Evolutionary conservation across 108 stramenopile genomes (phyloP).

Genomic region (Conticribra weissflogii): DNA sequence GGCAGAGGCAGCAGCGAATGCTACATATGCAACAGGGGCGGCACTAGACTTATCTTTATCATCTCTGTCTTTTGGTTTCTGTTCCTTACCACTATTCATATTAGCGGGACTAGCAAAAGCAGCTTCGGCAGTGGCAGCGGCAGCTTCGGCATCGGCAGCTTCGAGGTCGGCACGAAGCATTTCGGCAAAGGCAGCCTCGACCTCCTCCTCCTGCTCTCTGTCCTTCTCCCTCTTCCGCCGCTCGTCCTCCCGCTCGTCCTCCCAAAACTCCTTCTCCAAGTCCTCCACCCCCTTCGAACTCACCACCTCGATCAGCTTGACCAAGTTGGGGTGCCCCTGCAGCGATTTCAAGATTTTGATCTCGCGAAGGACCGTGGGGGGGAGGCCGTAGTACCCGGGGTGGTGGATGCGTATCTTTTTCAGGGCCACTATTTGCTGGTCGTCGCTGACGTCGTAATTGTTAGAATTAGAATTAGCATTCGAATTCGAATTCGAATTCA

Average conservation of each 20-base stretch:
- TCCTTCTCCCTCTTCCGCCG: constrained; percentile 26
- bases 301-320: constrained; percentile 83
- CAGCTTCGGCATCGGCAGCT: not conserved
- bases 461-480: no score
- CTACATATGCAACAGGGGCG: no score
- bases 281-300: constrained; percentile 83
- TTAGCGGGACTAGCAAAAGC: no score
- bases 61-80: not conserved
- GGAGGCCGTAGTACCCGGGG: constrained; percentile 71
- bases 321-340: constrained; percentile 72
- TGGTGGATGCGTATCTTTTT: constrained; percentile 84
- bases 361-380: constrained; percentile 81
- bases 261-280: constrained; percentile 53
- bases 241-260: constrained; percentile 62
- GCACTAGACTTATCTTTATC: no score
- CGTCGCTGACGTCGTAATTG: not conserved
- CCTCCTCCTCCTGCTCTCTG: constrained; percentile 8
- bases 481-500: no score
- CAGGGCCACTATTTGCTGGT: constrained; percentile 64
- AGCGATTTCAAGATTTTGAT: constrained; percentile 85
- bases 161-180: no score
- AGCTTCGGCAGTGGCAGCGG: not conserved
- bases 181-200: not conserved
- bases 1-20: no score
- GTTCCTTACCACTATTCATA: not conserved